A percentile compares a stretch with the other conserved stretches of the same genome.
Evolutionary conservation across 306 rosid species (phyloP).

Genomic region (Begonia loranthoides): DNA sequence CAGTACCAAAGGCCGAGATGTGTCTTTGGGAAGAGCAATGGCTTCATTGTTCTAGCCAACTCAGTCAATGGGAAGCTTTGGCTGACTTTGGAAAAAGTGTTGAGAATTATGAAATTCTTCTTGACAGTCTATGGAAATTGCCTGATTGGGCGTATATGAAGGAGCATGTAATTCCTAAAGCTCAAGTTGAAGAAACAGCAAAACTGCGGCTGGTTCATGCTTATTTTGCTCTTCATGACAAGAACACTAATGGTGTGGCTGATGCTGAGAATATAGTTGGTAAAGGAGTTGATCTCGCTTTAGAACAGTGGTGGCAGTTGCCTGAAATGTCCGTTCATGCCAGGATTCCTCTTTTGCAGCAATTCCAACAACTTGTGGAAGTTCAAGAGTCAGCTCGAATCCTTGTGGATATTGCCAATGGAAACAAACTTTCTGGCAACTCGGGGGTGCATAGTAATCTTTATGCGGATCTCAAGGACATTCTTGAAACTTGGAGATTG

Average conservation of each 20-base stretch:
- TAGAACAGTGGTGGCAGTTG: slow-evolving; percentile 99
- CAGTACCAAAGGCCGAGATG: slow-evolving; percentile 99
- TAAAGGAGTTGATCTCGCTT: slow-evolving; percentile 89
- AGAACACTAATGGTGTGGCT: slow-evolving; percentile 75
- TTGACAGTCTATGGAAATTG: slow-evolving; percentile 91
- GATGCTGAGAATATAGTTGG: slow-evolving; percentile 86
- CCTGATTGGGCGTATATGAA: slow-evolving; percentile 98
- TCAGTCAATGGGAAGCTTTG: slow-evolving; percentile 95
- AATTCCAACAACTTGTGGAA: slow-evolving; percentile 97
- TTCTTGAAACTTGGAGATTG: slow-evolving; percentile 97
- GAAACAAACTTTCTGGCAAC: slow-evolving; percentile 61
- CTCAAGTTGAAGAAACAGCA: slow-evolving; percentile 98
- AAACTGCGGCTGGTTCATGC: slow-evolving; percentile 85
- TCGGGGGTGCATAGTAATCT: slow-evolving; percentile 82
- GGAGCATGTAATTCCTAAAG: slow-evolving; percentile 93
- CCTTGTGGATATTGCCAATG: slow-evolving; percentile 76
- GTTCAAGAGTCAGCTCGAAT: slow-evolving; percentile 88
- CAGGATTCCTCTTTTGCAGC: slow-evolving; percentile 94
- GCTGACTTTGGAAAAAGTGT: slow-evolving; percentile 90
- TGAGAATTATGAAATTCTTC: slow-evolving; percentile 90
- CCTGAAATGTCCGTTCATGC: slow-evolving; percentile 98
- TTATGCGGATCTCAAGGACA: slow-evolving; percentile 95
- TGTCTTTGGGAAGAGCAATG: slow-evolving; percentile 99
- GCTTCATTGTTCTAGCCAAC: slow-evolving; percentile 87
- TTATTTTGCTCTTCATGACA: slow-evolving; percentile 83